These are phyloP conservation scores for Oidiodendron maius DNA, from an alignment of 495 filamentous ascomycete genomes.

Conservation along the genomic window DNA sequence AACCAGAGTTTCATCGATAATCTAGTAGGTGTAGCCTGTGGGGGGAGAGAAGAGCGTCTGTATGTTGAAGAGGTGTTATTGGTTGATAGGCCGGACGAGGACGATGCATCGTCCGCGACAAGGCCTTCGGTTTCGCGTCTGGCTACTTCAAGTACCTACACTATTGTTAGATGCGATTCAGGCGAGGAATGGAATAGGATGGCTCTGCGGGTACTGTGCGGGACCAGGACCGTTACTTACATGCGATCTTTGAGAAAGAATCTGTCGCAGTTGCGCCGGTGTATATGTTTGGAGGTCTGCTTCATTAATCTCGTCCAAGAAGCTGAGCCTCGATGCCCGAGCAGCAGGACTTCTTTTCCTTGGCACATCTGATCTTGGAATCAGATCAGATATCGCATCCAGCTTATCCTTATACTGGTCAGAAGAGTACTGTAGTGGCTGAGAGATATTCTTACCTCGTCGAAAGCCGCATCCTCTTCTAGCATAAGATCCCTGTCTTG, in stretches of 20 bases:
- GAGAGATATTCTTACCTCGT: constrained; percentile 23
- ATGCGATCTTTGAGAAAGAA: constrained; percentile 33
- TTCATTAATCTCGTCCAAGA: constrained; percentile 46
- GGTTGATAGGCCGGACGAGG: background rate
- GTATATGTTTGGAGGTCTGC: constrained; percentile 40
- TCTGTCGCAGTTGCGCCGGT: constrained; percentile 29
- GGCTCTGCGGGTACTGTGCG: no score
- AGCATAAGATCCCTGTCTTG: constrained; percentile 48
- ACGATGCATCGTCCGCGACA: background rate
- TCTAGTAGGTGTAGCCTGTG: background rate
- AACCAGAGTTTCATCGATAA: constrained; percentile 29
- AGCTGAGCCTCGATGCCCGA: constrained; percentile 18
- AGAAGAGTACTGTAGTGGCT: constrained; percentile 5
- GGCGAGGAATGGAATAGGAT: background rate
- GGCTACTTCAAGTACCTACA: constrained; percentile 23
- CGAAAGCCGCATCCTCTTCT: constrained; percentile 25
- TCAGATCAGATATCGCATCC: constrained; percentile 20
- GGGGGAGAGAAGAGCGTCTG: background rate
- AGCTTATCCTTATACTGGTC: constrained; percentile 20
- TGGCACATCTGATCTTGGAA: constrained; percentile 11
- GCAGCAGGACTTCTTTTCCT: constrained; percentile 14
- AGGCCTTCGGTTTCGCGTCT: constrained; percentile 3
- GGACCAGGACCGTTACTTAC: constrained; percentile 3
- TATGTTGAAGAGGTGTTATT: background rate
- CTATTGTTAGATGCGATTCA: background rate